Percentiles rank a stretch among this genome's conserved stretches.
These are phyloP conservation scores for Lodderomyces metapsilosis DNA, from an alignment of 1,139 yeast species.

Conservation along the genomic window DNA sequence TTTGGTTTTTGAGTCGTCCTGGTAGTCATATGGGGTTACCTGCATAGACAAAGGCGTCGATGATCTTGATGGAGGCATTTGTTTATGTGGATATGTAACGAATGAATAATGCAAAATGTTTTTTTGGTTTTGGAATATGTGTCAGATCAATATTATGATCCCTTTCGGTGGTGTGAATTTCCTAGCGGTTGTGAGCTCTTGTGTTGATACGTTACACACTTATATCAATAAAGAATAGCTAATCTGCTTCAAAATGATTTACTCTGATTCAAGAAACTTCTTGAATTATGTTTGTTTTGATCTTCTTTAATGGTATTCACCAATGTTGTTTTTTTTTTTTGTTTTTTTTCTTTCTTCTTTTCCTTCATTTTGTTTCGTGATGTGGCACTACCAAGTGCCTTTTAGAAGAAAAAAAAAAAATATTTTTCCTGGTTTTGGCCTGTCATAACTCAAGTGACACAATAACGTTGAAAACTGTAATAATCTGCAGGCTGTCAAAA, in stretches of 20 bases:
- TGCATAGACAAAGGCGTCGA: slow-evolving; percentile 10
- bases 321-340: too few species aligned
- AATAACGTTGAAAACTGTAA: background rate
- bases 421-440: too few species aligned
- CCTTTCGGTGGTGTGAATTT: too few species aligned
- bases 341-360: background rate
- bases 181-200: too few species aligned
- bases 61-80: background rate
- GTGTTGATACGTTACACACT: too few species aligned
- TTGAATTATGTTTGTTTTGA: too few species aligned
- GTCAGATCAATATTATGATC: background rate
- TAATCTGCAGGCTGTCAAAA: background rate
- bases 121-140: background rate
- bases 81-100: background rate
- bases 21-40: slow-evolving; percentile 16
- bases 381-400: slow-evolving; percentile 1
- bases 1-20: slow-evolving; percentile 9
- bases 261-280: too few species aligned
- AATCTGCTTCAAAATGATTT: too few species aligned
- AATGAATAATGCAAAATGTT: background rate
- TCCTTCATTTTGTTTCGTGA: background rate
- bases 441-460: too few species aligned
- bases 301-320: too few species aligned
- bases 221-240: too few species aligned
- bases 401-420: too few species aligned